Percentiles rank a stretch among this genome's conserved stretches.
phyloP scores from a whole-genome alignment of 805 yeast genomes.

The Pichia kluyveri region DNA sequence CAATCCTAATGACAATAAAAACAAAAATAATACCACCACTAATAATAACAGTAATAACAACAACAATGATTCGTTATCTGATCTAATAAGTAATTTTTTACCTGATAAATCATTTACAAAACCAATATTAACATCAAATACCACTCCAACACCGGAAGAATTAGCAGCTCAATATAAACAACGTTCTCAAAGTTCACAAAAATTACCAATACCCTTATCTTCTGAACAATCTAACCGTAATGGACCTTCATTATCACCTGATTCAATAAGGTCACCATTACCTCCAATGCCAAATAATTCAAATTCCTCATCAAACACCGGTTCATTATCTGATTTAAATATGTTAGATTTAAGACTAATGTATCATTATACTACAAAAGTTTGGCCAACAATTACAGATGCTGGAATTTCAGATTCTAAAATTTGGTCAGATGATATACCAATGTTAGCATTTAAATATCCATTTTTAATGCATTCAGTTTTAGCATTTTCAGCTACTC shows the following conservation, averaged over 20 bases:
- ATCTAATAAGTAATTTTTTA: slow-evolving; percentile 6
- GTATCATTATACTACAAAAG: slow-evolving; percentile 80
- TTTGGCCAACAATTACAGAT: slow-evolving; percentile 78
- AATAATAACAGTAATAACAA: background rate
- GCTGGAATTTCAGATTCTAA: slow-evolving; percentile 83
- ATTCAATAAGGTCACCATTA: slow-evolving; percentile 22
- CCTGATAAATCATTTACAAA: slow-evolving; percentile 4
- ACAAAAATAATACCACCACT: background rate
- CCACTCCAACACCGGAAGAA: slow-evolving; percentile 14
- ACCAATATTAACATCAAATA: background rate
- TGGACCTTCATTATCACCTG: slow-evolving; percentile 22
- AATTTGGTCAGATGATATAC: slow-evolving; percentile 84
- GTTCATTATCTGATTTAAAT: slow-evolving; percentile 33
- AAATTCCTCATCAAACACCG: slow-evolving; percentile 10
- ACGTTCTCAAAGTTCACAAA: slow-evolving; percentile 6
- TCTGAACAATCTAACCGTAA: background rate
- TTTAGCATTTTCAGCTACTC: slow-evolving; percentile 88
- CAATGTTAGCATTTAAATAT: slow-evolving; percentile 76
- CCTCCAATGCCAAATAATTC: slow-evolving; percentile 14
- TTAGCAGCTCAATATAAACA: slow-evolving; percentile 16
- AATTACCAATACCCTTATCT: background rate
- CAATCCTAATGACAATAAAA: background rate
- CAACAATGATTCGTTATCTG: slow-evolving; percentile 4
- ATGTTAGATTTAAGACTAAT: slow-evolving; percentile 72
- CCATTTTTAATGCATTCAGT: slow-evolving; percentile 91